Percentiles rank a stretch among this genome's conserved stretches.
Conservation (phyloP, 345 rosid species). For the Citrus reticulata region DNA sequence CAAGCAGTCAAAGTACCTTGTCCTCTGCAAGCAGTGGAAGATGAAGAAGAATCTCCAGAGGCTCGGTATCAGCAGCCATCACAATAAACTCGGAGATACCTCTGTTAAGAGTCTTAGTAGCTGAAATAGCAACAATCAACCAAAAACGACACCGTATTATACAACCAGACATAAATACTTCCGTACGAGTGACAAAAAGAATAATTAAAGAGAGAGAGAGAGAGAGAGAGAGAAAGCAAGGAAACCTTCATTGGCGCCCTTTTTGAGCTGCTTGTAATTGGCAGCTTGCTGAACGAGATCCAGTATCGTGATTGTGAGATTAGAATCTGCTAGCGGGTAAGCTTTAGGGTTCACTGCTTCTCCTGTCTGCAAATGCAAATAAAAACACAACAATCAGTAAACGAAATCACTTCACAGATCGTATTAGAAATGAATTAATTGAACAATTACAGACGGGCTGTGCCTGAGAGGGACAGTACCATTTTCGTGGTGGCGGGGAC, state of each 20-base stretch:
- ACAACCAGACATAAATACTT: background rate
- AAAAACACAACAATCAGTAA: background rate
- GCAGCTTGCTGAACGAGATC: constrained; percentile 97
- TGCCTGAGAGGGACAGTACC: background rate
- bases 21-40: constrained; percentile 76
- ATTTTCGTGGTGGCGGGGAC: background rate
- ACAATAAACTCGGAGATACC: constrained; percentile 93
- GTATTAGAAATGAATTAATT: background rate
- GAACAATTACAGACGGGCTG: background rate
- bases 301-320: constrained; percentile 68
- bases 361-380: constrained; percentile 39
- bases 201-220: background rate
- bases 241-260: constrained; percentile 95
- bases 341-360: constrained; percentile 87
- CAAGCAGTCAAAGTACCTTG: constrained; percentile 42
- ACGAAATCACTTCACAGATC: background rate
- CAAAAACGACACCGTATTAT: background rate
- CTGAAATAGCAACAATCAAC: constrained; percentile 28
- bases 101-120: constrained; percentile 92
- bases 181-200: too few relatives aligned
- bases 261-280: constrained; percentile 96
- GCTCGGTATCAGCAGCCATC: constrained; percentile 79
- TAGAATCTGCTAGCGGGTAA: constrained; percentile 80
- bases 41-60: constrained; percentile 89
- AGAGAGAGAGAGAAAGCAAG: background rate